Evolutionary conservation across 2,329 filamentous ascomycete species (phyloP).

Genomic region (Ascosphaera apis): DNA sequence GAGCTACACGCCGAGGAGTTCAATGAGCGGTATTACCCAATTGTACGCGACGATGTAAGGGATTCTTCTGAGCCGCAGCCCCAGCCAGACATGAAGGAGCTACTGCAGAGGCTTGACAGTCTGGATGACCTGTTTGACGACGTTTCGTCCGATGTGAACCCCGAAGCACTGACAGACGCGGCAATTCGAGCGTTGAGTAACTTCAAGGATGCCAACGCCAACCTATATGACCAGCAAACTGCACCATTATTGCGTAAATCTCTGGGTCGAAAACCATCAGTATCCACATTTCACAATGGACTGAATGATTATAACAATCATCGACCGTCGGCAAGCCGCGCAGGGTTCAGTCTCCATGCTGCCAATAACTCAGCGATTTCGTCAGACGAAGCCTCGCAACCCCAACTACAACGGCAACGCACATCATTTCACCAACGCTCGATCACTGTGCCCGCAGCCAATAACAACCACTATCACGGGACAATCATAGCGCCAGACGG

Average conservation of each 20-base stretch:
- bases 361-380: constrained; percentile 20
- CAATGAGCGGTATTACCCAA: constrained; percentile 51
- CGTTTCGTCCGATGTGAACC: constrained; percentile 34
- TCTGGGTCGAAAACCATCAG: constrained; percentile 44
- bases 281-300: constrained; percentile 63
- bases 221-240: constrained; percentile 82
- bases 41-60: constrained; percentile 72
- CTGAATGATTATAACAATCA: constrained; percentile 46
- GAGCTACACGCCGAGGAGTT: constrained; percentile 83
- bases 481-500: neutral
- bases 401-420: constrained; percentile 20
- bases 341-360: constrained; percentile 35
- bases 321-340: constrained; percentile 29
- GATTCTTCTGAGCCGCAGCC: constrained; percentile 50
- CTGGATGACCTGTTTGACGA: constrained; percentile 68
- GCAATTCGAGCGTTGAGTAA: constrained; percentile 30
- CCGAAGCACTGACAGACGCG: constrained; percentile 17
- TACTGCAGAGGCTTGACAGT: constrained; percentile 58
- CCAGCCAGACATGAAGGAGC: constrained; percentile 51
- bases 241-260: constrained; percentile 75
- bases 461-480: constrained; percentile 10
- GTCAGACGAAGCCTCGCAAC: constrained; percentile 16
- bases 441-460: constrained; percentile 53
- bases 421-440: constrained; percentile 59
- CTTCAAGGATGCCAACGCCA: constrained; percentile 49